Evolutionary conservation across 23 red algal species (phyloP), one percentile per base, ranked within the genome.

Genomic region (Gracilaria gracilis): DNA sequence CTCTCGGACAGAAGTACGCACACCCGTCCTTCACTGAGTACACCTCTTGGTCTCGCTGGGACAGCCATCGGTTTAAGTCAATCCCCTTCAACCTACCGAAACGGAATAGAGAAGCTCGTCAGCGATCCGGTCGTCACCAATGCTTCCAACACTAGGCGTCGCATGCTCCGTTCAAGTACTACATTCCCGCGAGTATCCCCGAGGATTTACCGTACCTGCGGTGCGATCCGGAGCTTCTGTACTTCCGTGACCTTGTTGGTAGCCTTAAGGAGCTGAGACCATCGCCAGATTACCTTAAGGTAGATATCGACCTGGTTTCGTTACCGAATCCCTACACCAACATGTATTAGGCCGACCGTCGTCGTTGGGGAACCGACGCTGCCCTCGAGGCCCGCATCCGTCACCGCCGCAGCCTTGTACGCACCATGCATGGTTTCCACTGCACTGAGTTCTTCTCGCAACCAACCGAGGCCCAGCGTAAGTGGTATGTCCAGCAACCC

Each of bases 401-500:
- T 9, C 27, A 67, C 16, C 62, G 33, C 33, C 5, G 12, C 9
- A 67, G 62, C 32, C 11, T 67, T 15, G 27, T 67, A 9, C 16
- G 33, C 25, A 67, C 33, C 62, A 67, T 67, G 62, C 62, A 67
- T 67, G 27, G 62, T 28, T 67, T 67, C 16, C 33, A 67, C 11
- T 33, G 32, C 62, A 28, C 11, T 1, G 33, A 67, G 62, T 67
- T 36, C 25, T 36, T 31, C 62, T 29, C 62, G 4, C 27, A 67
- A 9, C 33, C 2, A 2, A 31, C 4, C 33, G 62, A 67, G 1
- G 24, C 1, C 33, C 62, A 24, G 14, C 62, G 27, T 33, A 12
- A 33, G 12, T 67, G 28, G 62, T 67, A 67, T 67, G 33, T 36
- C 9, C 12, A 31, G 62, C 62, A 67, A 67, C 62, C 62, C n/a